Evolutionary conservation across 202 grass and related monocot genomes (phyloP).

Genomic region (Dendrocalamus latiflorus): DNA sequence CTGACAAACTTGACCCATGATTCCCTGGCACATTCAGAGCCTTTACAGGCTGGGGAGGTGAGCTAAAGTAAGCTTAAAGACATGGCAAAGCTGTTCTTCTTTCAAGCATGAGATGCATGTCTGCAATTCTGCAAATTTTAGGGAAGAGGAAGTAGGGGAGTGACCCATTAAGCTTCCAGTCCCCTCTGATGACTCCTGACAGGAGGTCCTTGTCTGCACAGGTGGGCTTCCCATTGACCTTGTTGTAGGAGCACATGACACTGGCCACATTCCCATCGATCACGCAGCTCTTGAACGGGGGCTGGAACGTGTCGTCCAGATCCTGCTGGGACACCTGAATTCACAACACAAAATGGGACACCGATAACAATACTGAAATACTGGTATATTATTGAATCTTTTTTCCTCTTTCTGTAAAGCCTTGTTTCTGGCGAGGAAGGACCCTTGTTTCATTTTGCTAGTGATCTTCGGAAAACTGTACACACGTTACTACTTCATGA

Average conservation of each 20-base stretch:
- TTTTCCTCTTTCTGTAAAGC: background rate
- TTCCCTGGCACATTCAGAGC: background rate
- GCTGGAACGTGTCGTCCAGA: constrained; percentile 87
- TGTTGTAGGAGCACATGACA: constrained; percentile 99
- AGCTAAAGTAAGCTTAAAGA: background rate
- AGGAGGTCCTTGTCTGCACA: constrained; percentile 87
- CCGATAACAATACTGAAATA: background rate
- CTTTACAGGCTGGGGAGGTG: background rate
- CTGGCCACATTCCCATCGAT: constrained; percentile 81
- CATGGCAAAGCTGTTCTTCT: background rate
- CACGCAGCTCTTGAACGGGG: constrained; percentile 94
- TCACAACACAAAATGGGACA: background rate
- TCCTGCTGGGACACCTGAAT: constrained; percentile 91
- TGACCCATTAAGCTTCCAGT: constrained; percentile 96
- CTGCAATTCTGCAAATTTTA: background rate
- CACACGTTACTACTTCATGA: background rate
- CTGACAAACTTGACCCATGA: background rate
- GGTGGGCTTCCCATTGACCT: constrained; percentile 80
- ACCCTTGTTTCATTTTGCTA: background rate
- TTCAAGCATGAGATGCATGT: background rate
- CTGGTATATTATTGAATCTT: background rate
- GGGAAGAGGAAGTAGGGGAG: background rate
- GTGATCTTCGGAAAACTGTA: background rate
- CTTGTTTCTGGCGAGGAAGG: background rate
- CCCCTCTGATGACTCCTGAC: constrained; percentile 57